Evolutionary conservation across 1,139 yeast species (phyloP).

Genomic region (Kodamaea arcana): DNA sequence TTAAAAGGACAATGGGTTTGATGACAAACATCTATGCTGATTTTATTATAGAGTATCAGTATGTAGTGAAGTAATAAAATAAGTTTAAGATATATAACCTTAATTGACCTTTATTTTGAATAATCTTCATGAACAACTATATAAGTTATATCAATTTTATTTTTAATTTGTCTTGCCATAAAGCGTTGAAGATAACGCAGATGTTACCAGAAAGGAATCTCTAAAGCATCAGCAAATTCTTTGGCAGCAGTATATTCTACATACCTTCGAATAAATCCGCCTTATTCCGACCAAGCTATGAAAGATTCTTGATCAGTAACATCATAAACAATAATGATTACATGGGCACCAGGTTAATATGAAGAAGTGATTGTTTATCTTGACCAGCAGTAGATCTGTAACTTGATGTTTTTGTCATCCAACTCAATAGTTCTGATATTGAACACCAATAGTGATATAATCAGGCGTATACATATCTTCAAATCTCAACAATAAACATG

Average conservation of each 20-base stretch:
- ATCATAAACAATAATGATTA: conserved; percentile 95
- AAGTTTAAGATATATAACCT: too few relatives aligned
- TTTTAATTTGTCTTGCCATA: conserved; percentile 98
- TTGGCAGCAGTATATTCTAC: conserved; percentile 96
- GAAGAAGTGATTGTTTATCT: conserved; percentile 95
- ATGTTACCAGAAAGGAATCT: conserved; percentile 93
- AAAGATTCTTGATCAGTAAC: conserved; percentile 98
- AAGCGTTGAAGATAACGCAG: conserved; percentile 95
- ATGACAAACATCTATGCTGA: too few relatives aligned
- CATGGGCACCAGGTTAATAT: conserved; percentile 98
- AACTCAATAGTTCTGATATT: conserved; percentile 95
- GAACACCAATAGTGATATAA: conserved; percentile 96
- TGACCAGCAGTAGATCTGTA: conserved; percentile 99
- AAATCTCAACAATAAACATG: conserved; percentile 89
- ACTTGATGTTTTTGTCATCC: conserved; percentile 94
- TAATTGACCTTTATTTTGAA: too few relatives aligned
- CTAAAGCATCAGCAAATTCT: conserved; percentile 95
- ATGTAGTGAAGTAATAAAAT: too few relatives aligned
- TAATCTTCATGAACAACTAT: too few relatives aligned
- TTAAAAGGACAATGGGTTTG: too few relatives aligned
- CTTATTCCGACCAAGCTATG: conserved; percentile 91
- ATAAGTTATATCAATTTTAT: too few relatives aligned
- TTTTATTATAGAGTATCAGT: too few relatives aligned
- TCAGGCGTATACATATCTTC: conserved; percentile 97
- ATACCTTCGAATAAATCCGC: conserved; percentile 89